A percentile compares a stretch with the other conserved stretches of the same genome.
Evolutionary conservation across 2,329 filamentous ascomycete species (phyloP).

Genomic region (Phaeosphaeria sp.): DNA sequence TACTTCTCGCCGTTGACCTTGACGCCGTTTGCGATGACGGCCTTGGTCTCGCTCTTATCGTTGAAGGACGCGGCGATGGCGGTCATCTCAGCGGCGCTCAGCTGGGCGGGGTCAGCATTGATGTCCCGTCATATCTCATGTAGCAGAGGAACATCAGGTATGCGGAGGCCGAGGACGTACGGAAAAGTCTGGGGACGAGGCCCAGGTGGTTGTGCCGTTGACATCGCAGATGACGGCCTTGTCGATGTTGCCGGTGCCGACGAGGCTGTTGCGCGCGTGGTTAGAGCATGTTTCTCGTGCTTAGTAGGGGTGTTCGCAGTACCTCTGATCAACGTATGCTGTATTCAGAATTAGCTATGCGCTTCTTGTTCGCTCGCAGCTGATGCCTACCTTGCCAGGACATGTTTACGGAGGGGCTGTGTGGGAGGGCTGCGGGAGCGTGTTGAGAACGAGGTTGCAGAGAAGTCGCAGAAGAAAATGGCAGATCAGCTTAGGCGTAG

Average conservation of each 20-base stretch:
- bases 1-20: conserved; percentile 80
- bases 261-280: conserved; percentile 40
- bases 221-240: conserved; percentile 60
- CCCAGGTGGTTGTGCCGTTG: conserved; percentile 66
- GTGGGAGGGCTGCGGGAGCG: conserved; percentile 32
- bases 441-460: conserved; percentile 18
- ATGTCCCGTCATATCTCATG: no score
- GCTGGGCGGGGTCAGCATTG: conserved; percentile 44
- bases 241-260: conserved; percentile 53
- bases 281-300: conserved; percentile 17
- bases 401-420: conserved; percentile 44
- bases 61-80: conserved; percentile 60
- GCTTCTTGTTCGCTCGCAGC: conserved; percentile 10
- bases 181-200: conserved; percentile 84
- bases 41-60: conserved; percentile 67
- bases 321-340: conserved; percentile 54
- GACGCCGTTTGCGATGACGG: conserved; percentile 75
- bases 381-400: conserved; percentile 52
- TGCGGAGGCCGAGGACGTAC: conserved; percentile 59
- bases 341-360: conserved; percentile 27
- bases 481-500: conserved; percentile 20
- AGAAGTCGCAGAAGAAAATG: conserved; percentile 13
- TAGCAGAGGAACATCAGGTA: neutral
- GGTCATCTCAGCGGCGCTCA: conserved; percentile 62
- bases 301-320: conserved; percentile 7